A percentile compares a stretch with the other conserved stretches of the same genome.
Conservation (phyloP, 2,329 filamentous ascomycete genomes). For the Alternaria triticimaculans region DNA sequence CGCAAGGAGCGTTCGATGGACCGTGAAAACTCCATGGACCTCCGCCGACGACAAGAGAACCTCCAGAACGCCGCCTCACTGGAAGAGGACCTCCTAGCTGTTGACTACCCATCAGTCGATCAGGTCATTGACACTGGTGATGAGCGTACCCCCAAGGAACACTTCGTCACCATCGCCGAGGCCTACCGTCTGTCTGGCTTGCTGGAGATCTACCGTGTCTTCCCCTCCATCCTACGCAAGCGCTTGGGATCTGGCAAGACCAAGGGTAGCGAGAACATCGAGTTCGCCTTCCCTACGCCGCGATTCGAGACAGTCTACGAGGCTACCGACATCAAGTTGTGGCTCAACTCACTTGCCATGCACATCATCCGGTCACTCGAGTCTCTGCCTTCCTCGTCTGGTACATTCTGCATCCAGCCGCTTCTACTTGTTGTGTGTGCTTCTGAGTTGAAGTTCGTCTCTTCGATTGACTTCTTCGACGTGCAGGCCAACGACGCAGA, state of each 20-base stretch:
- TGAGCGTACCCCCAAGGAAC: slow-evolving; percentile 59
- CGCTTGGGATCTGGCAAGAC: slow-evolving; percentile 47
- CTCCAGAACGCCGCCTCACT: slow-evolving; percentile 50
- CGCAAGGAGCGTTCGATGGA: slow-evolving; percentile 47
- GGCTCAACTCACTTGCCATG: slow-evolving; percentile 60
- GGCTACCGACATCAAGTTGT: slow-evolving; percentile 46
- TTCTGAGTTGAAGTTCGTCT: slow-evolving; percentile 58
- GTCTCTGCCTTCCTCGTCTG: slow-evolving; percentile 59
- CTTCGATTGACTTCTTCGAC: slow-evolving; percentile 46
- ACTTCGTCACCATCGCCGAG: slow-evolving; percentile 61
- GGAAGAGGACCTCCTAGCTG: slow-evolving; percentile 56
- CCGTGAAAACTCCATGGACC: slow-evolving; percentile 34
- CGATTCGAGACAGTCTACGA: slow-evolving; percentile 45
- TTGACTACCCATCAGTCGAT: slow-evolving; percentile 55
- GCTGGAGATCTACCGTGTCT: slow-evolving; percentile 62
- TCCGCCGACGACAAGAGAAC: slow-evolving; percentile 42
- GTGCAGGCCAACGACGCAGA: slow-evolving; percentile 52
- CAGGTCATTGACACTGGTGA: slow-evolving; percentile 61
- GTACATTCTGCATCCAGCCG: slow-evolving; percentile 61
- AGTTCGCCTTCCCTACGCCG: slow-evolving; percentile 42
- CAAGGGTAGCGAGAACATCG: slow-evolving; percentile 29
- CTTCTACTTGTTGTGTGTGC: slow-evolving; percentile 59
- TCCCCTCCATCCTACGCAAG: slow-evolving; percentile 58
- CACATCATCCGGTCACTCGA: slow-evolving; percentile 59
- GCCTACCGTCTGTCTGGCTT: slow-evolving; percentile 61